phyloP scores from a whole-genome alignment of 2,329 filamentous ascomycete genomes.

The Ceratocystis diversiconidia region DNA sequence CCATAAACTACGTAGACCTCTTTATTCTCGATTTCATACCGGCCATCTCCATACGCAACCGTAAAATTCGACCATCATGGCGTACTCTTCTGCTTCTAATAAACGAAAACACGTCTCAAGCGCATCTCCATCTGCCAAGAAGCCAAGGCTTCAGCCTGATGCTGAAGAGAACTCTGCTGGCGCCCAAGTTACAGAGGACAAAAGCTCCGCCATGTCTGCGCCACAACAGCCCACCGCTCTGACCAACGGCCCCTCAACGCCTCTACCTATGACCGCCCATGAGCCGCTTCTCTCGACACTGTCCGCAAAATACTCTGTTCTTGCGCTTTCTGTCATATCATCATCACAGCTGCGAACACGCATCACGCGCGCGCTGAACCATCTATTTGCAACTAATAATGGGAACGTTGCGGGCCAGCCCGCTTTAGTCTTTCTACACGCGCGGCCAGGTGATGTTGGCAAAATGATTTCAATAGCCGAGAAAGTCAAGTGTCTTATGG shows the following conservation, averaged over 20 bases:
- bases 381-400: constrained; percentile 26
- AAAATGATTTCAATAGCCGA: constrained; percentile 58
- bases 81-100: not conserved
- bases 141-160: not conserved
- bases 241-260: constrained; percentile 3
- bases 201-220: not conserved
- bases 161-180: not conserved
- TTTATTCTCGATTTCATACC: not conserved
- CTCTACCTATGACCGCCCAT: constrained; percentile 2
- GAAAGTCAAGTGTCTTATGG: constrained; percentile 45
- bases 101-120: constrained; percentile 13
- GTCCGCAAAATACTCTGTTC: constrained; percentile 31
- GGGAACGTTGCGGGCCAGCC: constrained; percentile 17
- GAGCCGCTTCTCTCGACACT: constrained; percentile 5
- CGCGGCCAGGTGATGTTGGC: constrained; percentile 36
- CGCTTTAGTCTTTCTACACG: constrained; percentile 35
- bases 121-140: not conserved
- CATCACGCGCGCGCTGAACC: constrained; percentile 31
- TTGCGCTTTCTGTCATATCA: constrained; percentile 41
- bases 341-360: constrained; percentile 46
- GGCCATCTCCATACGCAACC: not conserved
- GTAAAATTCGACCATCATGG: not conserved
- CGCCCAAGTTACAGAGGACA: not conserved
- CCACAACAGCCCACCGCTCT: constrained; percentile 4
- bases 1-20: no score